Conservation (phyloP, 495 filamentous ascomycete genomes). For the Poronia punctata region DNA sequence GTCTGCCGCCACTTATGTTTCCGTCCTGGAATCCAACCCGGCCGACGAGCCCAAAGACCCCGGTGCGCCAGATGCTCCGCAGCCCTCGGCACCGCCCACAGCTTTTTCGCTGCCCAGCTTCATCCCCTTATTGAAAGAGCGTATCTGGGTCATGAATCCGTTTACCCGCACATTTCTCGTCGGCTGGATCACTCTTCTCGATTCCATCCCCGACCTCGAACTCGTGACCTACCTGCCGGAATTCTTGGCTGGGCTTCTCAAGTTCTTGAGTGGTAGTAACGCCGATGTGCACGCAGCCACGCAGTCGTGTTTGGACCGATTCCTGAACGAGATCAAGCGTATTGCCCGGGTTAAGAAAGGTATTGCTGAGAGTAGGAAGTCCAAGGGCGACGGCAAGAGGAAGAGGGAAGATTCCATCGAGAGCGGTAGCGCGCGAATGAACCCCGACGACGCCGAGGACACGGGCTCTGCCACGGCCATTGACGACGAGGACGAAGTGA, state of each 20-base stretch:
- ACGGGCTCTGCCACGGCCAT: slow-evolving; percentile 52
- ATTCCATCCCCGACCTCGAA: slow-evolving; percentile 96
- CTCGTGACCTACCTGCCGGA: slow-evolving; percentile 88
- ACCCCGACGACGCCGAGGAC: slow-evolving; percentile 39
- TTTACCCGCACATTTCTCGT: slow-evolving; percentile 94
- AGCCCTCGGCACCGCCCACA: slow-evolving; percentile 58
- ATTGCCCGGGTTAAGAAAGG: slow-evolving; percentile 90
- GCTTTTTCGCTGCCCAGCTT: slow-evolving; percentile 90
- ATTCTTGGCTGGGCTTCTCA: slow-evolving; percentile 83
- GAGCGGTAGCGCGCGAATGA: slow-evolving; percentile 43
- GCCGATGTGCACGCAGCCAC: slow-evolving; percentile 90
- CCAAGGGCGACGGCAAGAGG: slow-evolving; percentile 56
- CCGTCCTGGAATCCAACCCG: slow-evolving; percentile 62
- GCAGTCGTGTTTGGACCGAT: slow-evolving; percentile 82
- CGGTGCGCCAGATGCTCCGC: slow-evolving; percentile 31
- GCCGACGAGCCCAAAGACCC: slow-evolving; percentile 37
- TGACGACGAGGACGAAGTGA: slow-evolving; percentile 49
- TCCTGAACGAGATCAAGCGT: slow-evolving; percentile 87
- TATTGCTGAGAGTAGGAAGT: slow-evolving; percentile 77
- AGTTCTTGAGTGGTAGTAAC: slow-evolving; percentile 86
- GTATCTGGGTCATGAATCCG: slow-evolving; percentile 87
- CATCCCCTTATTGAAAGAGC: slow-evolving; percentile 85
- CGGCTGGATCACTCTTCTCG: slow-evolving; percentile 88
- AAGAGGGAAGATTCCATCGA: slow-evolving; percentile 62
- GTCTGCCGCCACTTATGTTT: slow-evolving; percentile 91